Evolutionary conservation across 768 basidiomycete species (phyloP), one percentile per base, ranked within the genome.

Genomic region (Lentinula aciculospora): DNA sequence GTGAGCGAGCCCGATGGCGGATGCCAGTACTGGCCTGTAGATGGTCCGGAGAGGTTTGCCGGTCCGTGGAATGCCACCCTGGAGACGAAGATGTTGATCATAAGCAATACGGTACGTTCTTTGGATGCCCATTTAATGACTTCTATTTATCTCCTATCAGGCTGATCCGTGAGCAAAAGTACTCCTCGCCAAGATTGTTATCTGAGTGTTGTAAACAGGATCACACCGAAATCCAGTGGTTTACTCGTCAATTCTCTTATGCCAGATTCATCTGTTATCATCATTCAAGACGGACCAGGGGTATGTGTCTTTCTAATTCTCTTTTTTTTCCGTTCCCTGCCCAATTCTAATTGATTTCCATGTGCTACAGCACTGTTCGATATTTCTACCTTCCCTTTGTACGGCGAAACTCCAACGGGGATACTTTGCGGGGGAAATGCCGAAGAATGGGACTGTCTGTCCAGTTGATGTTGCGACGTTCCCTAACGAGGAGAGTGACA

Each of bases 11-110:
- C 63, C 0, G 65, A 66, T 46, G 65, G 65, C 6, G 66, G 65
- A 28, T 67, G 66, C 39, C 59, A 63, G 55, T 67, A 63, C 45
- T 67, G 66, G 66, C 61, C 64, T 28, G 65, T 62, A 34, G 40
- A 42, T 12, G 62, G 64, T 1, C 65, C 65, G 4, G 65, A 69
- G 59, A 42, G 66, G 19, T 69, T 68, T 44, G 40, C 25, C 1
- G 67, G 68, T 12, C 68, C 68, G 39, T 69, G 68, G 67, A 68
- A 69, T 53, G 63, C 64, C 45, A 68, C 40, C 15, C 50, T 69
- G 19, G 59, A 63, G 37, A 63, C 60, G 51, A 66, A 66, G 36
- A 65, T 69, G 63, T 46, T 68, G 53, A 65, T 69, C 50, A 56
- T 67, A 15, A 69, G 66, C 59, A 69, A 69, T 57, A 66, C 66